Evolutionary conservation across 2,329 filamentous ascomycete species (phyloP).

Genomic region (Mycogone perniciosa): DNA sequence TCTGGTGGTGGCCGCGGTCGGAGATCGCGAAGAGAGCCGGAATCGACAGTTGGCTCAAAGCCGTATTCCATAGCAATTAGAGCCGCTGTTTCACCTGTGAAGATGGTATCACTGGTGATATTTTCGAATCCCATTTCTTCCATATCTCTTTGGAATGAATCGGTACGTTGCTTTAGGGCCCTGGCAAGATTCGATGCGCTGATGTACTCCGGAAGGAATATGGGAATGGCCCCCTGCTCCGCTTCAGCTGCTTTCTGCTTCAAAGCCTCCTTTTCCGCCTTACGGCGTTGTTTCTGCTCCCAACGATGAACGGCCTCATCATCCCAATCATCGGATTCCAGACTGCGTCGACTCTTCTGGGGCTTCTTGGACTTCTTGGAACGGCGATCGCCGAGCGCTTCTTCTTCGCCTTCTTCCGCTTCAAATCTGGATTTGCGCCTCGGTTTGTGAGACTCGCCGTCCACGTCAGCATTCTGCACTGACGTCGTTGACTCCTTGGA

Average conservation of each 20-base stretch:
- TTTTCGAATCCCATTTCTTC: constrained; percentile 86
- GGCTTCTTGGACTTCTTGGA: constrained; percentile 23
- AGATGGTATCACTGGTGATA: constrained; percentile 71
- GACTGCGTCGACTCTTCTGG: constrained; percentile 11
- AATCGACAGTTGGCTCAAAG: constrained; percentile 74
- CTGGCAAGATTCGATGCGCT: constrained; percentile 76
- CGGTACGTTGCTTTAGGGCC: constrained; percentile 62
- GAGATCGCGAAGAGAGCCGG: constrained; percentile 61
- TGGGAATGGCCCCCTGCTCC: constrained; percentile 45
- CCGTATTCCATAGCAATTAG: constrained; percentile 90
- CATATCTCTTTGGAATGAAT: constrained; percentile 68
- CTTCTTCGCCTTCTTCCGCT: constrained; percentile 17
- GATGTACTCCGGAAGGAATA: constrained; percentile 86
- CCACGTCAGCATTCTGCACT: constrained; percentile 1
- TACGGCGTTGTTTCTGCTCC: constrained; percentile 35
- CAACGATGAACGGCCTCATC: constrained; percentile 31
- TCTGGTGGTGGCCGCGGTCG: constrained; percentile 60
- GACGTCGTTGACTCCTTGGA: neutral
- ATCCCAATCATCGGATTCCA: constrained; percentile 31
- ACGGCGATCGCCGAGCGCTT: constrained; percentile 12
- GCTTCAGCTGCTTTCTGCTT: constrained; percentile 35
- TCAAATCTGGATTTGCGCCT: constrained; percentile 28
- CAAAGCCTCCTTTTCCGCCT: constrained; percentile 36
- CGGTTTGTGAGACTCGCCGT: constrained; percentile 15
- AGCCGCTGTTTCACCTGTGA: constrained; percentile 85